phyloP scores from a whole-genome alignment of 495 filamentous ascomycete genomes.

The Aspergillus nidulans region DNA sequence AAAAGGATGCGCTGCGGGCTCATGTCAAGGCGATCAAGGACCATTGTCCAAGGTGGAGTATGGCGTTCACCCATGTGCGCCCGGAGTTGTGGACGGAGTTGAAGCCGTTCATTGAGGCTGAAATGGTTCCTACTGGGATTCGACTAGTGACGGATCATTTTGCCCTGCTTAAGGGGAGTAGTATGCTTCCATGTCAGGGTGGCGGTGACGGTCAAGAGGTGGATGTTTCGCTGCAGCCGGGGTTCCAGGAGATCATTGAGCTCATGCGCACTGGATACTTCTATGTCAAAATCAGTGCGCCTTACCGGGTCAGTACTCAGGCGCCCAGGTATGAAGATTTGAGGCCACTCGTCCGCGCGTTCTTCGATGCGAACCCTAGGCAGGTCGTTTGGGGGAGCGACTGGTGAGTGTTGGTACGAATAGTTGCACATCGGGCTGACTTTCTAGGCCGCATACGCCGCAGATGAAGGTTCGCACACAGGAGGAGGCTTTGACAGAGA shows the following conservation, averaged over 20 bases:
- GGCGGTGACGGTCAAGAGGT: not conserved
- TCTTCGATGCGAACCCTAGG: constrained; percentile 18
- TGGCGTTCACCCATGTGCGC: constrained; percentile 26
- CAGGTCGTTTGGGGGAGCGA: constrained; percentile 26
- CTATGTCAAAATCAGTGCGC: constrained; percentile 25
- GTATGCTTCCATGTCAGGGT: constrained; percentile 12
- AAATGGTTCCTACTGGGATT: constrained; percentile 14
- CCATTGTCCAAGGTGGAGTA: constrained; percentile 19
- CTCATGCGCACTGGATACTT: constrained; percentile 18
- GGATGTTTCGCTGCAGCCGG: constrained; percentile 14
- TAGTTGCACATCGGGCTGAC: not conserved
- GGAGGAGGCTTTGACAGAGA: constrained; percentile 20
- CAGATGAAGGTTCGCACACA: constrained; percentile 21
- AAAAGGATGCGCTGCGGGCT: constrained; percentile 17
- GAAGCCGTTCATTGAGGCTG: constrained; percentile 15
- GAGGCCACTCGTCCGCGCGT: constrained; percentile 16
- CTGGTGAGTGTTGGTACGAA: constrained; percentile 13
- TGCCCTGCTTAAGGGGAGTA: constrained; percentile 19
- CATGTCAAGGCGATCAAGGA: constrained; percentile 13
- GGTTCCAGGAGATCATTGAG: constrained; percentile 19
- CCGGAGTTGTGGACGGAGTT: constrained; percentile 22
- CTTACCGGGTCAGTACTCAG: constrained; percentile 20
- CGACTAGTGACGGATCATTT: constrained; percentile 25
- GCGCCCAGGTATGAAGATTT: constrained; percentile 19
- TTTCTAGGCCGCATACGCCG: constrained; percentile 19